A percentile compares a stretch with the other conserved stretches of the same genome.
Conservation (phyloP, 805 yeast species). For the Spencermartinsiella europaea region DNA sequence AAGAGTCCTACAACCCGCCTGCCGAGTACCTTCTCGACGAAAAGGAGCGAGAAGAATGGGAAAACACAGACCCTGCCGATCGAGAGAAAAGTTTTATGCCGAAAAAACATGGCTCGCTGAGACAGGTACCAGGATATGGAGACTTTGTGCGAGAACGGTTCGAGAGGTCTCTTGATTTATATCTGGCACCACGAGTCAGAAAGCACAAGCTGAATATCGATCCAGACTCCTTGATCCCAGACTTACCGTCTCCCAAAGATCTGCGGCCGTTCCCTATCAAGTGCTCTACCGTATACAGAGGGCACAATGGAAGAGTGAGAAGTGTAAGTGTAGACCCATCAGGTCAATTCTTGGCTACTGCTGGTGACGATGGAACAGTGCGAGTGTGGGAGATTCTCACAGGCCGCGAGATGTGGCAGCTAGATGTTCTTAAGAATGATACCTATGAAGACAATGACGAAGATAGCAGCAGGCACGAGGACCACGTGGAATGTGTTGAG, state of each 20-base stretch:
- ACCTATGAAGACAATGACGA: constrained; percentile 34
- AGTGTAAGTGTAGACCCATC: constrained; percentile 78
- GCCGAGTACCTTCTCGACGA: constrained; percentile 81
- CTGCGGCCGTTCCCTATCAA: constrained; percentile 93
- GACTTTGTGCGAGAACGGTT: constrained; percentile 84
- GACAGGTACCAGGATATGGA: constrained; percentile 91
- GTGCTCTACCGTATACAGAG: constrained; percentile 76
- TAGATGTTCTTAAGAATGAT: constrained; percentile 32
- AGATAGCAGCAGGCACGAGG: constrained; percentile 49
- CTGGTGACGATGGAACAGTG: constrained; percentile 93
- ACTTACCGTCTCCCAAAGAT: constrained; percentile 94
- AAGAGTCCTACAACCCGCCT: constrained; percentile 96
- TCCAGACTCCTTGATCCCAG: constrained; percentile 93
- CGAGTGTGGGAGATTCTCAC: constrained; percentile 96
- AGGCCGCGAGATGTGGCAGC: constrained; percentile 83
- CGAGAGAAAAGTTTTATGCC: constrained; percentile 78
- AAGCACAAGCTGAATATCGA: constrained; percentile 87
- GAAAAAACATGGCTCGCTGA: constrained; percentile 70
- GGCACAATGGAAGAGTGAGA: constrained; percentile 81
- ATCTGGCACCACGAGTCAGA: constrained; percentile 93
- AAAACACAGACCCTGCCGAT: constrained; percentile 64
- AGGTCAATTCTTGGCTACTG: constrained; percentile 95
- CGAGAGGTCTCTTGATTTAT: constrained; percentile 89
- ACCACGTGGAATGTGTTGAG: constrained; percentile 70
- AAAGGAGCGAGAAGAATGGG: constrained; percentile 72